phyloP scores from a whole-genome alignment of 2,329 filamentous ascomycete species.

The Ceratocystis alfenasii region DNA sequence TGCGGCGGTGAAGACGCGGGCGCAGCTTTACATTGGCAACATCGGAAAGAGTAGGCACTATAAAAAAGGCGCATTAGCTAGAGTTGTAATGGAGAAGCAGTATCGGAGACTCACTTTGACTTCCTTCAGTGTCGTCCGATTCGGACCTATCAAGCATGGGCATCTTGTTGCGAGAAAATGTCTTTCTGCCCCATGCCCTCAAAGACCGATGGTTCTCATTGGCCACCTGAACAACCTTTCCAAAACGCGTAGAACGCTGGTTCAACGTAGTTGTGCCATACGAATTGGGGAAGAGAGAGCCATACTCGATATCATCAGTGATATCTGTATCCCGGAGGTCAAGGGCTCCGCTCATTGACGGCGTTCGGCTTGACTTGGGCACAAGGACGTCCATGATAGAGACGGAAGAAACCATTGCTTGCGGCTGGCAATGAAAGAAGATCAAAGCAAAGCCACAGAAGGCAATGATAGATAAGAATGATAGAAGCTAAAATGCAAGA shows the following conservation, averaged over 20 bases:
- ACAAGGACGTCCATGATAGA: conserved; percentile 15
- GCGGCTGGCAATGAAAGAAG: conserved; percentile 1
- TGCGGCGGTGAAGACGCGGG: conserved; percentile 17
- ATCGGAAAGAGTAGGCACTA: neutral
- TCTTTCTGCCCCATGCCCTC: conserved; percentile 19
- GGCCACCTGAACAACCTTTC: conserved; percentile 14
- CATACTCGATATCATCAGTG: conserved; percentile 20
- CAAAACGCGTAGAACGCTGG: conserved; percentile 5
- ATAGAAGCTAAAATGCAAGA: conserved; percentile 15
- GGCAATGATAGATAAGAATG: neutral
- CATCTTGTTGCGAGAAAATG: conserved; percentile 18
- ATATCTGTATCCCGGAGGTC: conserved; percentile 22
- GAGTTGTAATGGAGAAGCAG: neutral
- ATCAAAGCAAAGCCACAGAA: neutral
- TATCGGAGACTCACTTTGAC: neutral
- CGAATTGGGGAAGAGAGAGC: conserved; percentile 19
- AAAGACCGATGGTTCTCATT: conserved; percentile 21
- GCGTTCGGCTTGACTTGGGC: conserved; percentile 15
- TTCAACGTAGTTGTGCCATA: conserved; percentile 18
- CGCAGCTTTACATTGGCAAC: conserved; percentile 9
- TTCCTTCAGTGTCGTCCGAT: conserved; percentile 16
- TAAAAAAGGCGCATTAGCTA: neutral
- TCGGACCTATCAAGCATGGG: conserved; percentile 15
- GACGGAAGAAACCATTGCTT: conserved; percentile 3
- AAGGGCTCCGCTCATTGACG: conserved; percentile 19